Evolutionary conservation across 1,284 basidiomycete species (phyloP).

Genomic region (Cryptococcus sp.): DNA sequence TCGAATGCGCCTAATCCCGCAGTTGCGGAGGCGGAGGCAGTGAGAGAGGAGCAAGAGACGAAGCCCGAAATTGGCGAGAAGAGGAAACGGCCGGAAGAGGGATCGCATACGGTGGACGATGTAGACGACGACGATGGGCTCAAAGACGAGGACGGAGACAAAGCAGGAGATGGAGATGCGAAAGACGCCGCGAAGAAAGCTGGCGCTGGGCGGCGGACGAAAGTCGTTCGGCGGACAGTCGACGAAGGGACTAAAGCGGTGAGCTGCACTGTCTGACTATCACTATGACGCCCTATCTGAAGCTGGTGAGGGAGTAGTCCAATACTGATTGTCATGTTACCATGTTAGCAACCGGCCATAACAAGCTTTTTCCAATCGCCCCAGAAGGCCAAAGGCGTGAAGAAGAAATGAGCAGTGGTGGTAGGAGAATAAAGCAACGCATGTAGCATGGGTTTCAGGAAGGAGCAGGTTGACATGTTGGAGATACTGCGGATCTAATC

Average conservation of each 20-base stretch:
- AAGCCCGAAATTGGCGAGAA: slow-evolving; percentile 6
- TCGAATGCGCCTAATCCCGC: slow-evolving; percentile 34
- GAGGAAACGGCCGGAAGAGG: slow-evolving; percentile 9
- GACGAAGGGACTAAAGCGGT: slow-evolving; percentile 29
- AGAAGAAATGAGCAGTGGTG: not conserved
- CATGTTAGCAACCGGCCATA: slow-evolving; percentile 39
- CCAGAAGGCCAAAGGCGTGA: slow-evolving; percentile 11
- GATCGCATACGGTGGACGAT: slow-evolving; percentile 1
- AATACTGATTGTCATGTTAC: not conserved
- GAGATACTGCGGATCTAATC: too few relatives aligned
- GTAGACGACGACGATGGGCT: slow-evolving; percentile 13
- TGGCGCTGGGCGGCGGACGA: slow-evolving; percentile 42
- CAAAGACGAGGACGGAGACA: not conserved
- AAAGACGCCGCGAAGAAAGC: slow-evolving; percentile 16
- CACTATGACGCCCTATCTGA: not conserved
- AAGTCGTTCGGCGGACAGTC: slow-evolving; percentile 27
- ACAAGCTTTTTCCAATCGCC: slow-evolving; percentile 45
- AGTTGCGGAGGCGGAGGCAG: not conserved
- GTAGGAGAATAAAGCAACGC: too few relatives aligned
- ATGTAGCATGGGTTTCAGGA: too few relatives aligned
- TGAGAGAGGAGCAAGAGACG: slow-evolving; percentile 1
- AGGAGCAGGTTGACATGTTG: too few relatives aligned
- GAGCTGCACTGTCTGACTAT: slow-evolving; percentile 6
- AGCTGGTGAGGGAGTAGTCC: not conserved
- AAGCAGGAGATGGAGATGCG: not conserved